Evolutionary conservation across 805 yeast species (phyloP), one percentile per base, ranked within the genome.

Genomic region (Debaryomyces castellii): DNA sequence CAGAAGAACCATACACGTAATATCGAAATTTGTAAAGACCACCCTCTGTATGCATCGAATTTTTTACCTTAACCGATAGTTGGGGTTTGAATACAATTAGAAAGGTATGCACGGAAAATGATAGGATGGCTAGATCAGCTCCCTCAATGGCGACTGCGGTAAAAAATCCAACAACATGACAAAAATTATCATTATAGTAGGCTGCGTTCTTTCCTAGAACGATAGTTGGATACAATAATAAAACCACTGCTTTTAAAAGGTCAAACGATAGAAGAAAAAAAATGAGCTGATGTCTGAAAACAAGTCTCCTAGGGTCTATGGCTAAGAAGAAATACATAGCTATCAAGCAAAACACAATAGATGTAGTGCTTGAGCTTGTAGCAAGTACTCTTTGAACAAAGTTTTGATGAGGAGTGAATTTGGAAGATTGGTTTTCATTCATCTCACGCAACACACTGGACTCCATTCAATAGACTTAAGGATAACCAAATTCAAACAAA

Each of bases 71-170:
- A 47, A 74, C 71, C 25, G 64, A 59, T 22, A 71, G 57, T 23
- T 70, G 73, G 1, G 92, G 89, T 48, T 72, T 69, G 62, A 88
- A 87, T 4, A 90, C 85, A 24, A 89, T 67, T 36, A 89, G 59
- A 22, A 82, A 88, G 8, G 92, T 85, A 64, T 90, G 96, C 12
- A 89, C 65, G 1, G 97, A 96, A 66, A 90, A 86, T 28, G 85
- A 76, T 25, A 89, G 68, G 43, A 89, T 90, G 14, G 94, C 90
- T 28, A 89, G 59, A 64, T 90, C 97, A 1, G 91, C 89, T 17
- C 96, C 96, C 63, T 88, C 95, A 11, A 87, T 85, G 18, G 89
- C 76, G 33, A 83, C 74, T 3, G 91, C 87, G 1, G 96, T 86
- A 63, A 88, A 82, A 72, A 87, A 89, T 2, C 96, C 96, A 28